Percentiles rank a stretch among this genome's conserved stretches.
Conservation (phyloP, 768 basidiomycete genomes). For the Lactarius hatsudake region DNA sequence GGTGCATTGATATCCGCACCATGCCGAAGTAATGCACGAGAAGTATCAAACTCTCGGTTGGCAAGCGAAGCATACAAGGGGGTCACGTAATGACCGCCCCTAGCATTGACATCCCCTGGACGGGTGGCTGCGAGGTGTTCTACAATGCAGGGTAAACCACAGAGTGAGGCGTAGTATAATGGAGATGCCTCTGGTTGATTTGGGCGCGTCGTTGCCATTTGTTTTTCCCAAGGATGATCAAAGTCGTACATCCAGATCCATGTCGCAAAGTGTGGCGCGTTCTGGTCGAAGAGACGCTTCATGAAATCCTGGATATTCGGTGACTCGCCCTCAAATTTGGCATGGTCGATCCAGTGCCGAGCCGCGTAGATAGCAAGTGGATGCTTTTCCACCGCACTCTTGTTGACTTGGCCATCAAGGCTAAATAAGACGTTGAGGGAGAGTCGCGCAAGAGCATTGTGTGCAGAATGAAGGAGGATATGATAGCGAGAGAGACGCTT, state of each 20-base stretch:
- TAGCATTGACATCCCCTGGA: background rate
- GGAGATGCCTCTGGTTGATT: background rate
- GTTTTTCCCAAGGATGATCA: background rate
- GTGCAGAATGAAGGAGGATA: background rate
- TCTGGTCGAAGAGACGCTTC: background rate
- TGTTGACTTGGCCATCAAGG: background rate
- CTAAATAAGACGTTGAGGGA: conserved; percentile 7
- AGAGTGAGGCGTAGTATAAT: conserved; percentile 8
- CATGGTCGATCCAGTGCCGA: conserved; percentile 8
- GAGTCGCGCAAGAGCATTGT: conserved; percentile 1
- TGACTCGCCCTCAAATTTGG: background rate
- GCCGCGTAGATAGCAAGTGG: conserved; percentile 15
- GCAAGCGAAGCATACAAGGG: background rate
- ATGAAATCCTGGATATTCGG: background rate
- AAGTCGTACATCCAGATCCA: conserved; percentile 17
- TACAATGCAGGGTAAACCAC: background rate
- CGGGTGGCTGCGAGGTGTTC: background rate
- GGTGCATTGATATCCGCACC: no score
- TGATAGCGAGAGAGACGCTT: background rate
- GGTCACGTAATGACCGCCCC: background rate
- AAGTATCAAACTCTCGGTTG: background rate
- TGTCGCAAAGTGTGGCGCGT: background rate
- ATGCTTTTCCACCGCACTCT: background rate
- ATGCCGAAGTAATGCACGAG: no score
- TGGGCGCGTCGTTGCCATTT: background rate